Evolutionary conservation across 1,139 yeast species (phyloP).

Genomic region (Williopsis jadinii): DNA sequence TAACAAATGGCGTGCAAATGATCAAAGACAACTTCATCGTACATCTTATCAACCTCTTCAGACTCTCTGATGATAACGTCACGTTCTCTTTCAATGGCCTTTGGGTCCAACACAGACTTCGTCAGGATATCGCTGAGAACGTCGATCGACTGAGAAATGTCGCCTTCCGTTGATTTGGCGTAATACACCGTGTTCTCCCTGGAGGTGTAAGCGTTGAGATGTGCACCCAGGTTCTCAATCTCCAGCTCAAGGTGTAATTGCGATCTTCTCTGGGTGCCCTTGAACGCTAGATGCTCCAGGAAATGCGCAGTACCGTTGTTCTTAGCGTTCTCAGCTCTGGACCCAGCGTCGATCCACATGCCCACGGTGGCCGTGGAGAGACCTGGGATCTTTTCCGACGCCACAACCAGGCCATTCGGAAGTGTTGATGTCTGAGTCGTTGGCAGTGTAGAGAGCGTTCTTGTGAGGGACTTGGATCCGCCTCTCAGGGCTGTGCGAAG

Average conservation of each 20-base stretch:
- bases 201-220: conserved; percentile 93
- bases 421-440: conserved; percentile 25
- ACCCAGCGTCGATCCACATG: conserved; percentile 91
- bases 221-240: conserved; percentile 94
- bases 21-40: conserved; percentile 96
- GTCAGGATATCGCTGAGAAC: conserved; percentile 87
- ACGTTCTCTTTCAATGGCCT: conserved; percentile 91
- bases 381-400: conserved; percentile 82
- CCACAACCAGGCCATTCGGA: conserved; percentile 87
- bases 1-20: conserved; percentile 91
- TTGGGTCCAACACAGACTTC: conserved; percentile 69
- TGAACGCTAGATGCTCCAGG: conserved; percentile 91
- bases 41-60: conserved; percentile 97
- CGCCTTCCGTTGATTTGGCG: conserved; percentile 77
- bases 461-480: not conserved
- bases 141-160: conserved; percentile 81
- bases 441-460: conserved; percentile 5
- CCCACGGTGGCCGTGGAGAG: conserved; percentile 96
- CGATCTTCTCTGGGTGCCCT: conserved; percentile 81
- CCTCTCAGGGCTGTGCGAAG: not conserved
- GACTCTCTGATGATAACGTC: conserved; percentile 94
- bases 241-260: conserved; percentile 85
- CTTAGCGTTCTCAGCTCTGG: conserved; percentile 83
- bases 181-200: conserved; percentile 96
- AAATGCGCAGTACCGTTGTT: conserved; percentile 96